Percentiles rank a stretch among this genome's conserved stretches.
These are phyloP conservation scores for Fraxinus angustifolia DNA, from an alignment of 305 asterid genomes.

Conservation along the genomic window DNA sequence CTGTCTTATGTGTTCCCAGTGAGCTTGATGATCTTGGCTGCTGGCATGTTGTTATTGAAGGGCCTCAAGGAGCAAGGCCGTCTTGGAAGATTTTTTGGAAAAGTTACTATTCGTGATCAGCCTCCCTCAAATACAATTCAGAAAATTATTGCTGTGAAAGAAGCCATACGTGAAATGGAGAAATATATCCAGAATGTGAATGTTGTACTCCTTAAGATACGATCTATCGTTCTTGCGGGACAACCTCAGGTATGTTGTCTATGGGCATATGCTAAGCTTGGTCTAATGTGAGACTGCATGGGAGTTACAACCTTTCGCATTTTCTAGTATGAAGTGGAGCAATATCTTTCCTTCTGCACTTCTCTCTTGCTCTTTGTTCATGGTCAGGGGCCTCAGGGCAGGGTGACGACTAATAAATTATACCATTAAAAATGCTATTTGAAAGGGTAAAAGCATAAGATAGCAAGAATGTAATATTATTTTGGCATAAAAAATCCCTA, in stretches of 20 bases:
- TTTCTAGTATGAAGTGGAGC: background rate
- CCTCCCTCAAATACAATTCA: slow-evolving; percentile 92
- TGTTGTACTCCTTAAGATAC: slow-evolving; percentile 72
- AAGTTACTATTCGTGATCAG: slow-evolving; percentile 83
- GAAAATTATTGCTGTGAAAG: slow-evolving; percentile 83
- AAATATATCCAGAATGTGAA: slow-evolving; percentile 76
- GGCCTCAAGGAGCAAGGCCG: slow-evolving; percentile 98
- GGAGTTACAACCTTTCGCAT: background rate
- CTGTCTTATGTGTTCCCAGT: slow-evolving; percentile 64
- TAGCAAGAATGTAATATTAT: background rate
- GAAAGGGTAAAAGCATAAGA: background rate
- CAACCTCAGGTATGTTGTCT: slow-evolving; percentile 70
- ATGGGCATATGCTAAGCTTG: background rate
- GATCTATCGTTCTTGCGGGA: slow-evolving; percentile 80
- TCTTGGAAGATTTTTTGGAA: slow-evolving; percentile 87
- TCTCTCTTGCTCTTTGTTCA: background rate
- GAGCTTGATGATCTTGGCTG: slow-evolving; percentile 68
- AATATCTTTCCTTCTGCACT: background rate
- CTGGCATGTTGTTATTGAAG: slow-evolving; percentile 72
- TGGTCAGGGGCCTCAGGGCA: slow-evolving; percentile 1
- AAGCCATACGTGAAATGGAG: slow-evolving; percentile 89
- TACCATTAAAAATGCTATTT: background rate
- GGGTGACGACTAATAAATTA: background rate
- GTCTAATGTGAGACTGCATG: background rate
- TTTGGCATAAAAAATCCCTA: background rate